Evolutionary conservation across 202 grass and related monocot species (phyloP), one percentile per base, ranked within the genome.

Genomic region (Setaria viridis): DNA sequence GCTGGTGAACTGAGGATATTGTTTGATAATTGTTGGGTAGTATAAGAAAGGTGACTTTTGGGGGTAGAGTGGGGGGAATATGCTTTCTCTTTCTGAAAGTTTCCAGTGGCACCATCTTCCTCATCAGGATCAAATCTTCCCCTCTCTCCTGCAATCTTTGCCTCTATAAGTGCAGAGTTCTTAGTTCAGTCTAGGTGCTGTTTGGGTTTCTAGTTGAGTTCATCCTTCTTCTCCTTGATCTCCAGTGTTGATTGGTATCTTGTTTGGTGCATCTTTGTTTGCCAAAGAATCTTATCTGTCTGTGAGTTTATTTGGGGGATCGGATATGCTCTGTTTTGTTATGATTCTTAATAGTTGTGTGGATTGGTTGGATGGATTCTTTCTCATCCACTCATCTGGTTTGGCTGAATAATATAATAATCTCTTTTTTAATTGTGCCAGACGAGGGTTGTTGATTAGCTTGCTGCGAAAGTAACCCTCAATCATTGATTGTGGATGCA

Each of bases 1-100:
- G 25, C 25, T 34, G 42, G 47, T 73, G 56, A 73, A 49, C 35
- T 56, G 45, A 17, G 35, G 74, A 78, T 88, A 78, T 72, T 46
- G 80, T 83, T 83, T 72, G 21, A 72, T 77, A 78, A 64, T 88
- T 88, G 73, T 35, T 64, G 17, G 29, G 74, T 73, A 67, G 58
- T 49, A 67, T 76, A 70, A 25, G 77, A 80, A 85, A 80, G 50
- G 50, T 53, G 69, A 35, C 48, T 65, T 88, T 74, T 49, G 0
- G 8, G 57, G 57, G 74, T 84, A 56, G 74, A 72, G 49, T 48
- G 84, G 59, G 37, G 54, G 15, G 74, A 48, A 88, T 84, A 88
- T 88, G 75, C 49, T 88, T 59, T 74, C 68, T 80, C 59, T 32
- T 75, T 84, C 10, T 17, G 9, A 68, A 35, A 4, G 82, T 43